Evolutionary conservation across 1,284 basidiomycete genomes (phyloP), one percentile per base, ranked within the genome.

Genomic region (Pholiota adiposa): DNA sequence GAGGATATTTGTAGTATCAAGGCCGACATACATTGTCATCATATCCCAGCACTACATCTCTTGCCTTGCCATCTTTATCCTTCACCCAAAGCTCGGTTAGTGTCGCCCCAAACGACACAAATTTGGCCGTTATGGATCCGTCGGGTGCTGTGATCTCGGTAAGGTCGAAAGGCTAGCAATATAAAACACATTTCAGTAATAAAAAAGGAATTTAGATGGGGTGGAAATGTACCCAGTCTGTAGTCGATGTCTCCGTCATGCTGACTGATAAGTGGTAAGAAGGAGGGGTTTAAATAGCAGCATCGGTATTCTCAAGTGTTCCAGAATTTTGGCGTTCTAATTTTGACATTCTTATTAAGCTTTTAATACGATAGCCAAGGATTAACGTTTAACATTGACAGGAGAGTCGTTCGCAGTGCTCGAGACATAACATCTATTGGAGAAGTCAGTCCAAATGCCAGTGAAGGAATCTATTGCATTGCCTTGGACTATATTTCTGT

Each of bases 21-120:
- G 19, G n/a, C 31, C 38, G 16, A 62, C 75, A 44, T 56, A 81
- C 82, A 64, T 80, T 80, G 61, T 85, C 78, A 62, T 85, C 83
- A 61, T 83, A 85, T 0, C 83, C 83, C 1, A 83, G 70, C 31
- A 86, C 72, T 16, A 86, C 74, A 67, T 84, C 81, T 50, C 79
- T 73, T 7, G 71, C 64, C 34, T 77, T 72, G 4, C 82, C 82
- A 58, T 72, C 62, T 66, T 75, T 78, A 64, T 83, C 81, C 59
- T 79, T 82, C 4, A 84, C 81, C 80, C 79, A 82, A 5, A 84
- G 69, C 63, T 83, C 79, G 2, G 80, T 81, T 70, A 84, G 65
- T 0, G 81, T 84, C 29, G 81, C 79, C 12, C 83, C 83, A 56
- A 82, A 75, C 4, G 80, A 80, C 11, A 84, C 81, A 59, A 83